A percentile compares a stretch with the other conserved stretches of the same genome.
These are phyloP conservation scores for Euphrasia arctica DNA, from an alignment of 305 asterid genomes.

Conservation along the genomic window DNA sequence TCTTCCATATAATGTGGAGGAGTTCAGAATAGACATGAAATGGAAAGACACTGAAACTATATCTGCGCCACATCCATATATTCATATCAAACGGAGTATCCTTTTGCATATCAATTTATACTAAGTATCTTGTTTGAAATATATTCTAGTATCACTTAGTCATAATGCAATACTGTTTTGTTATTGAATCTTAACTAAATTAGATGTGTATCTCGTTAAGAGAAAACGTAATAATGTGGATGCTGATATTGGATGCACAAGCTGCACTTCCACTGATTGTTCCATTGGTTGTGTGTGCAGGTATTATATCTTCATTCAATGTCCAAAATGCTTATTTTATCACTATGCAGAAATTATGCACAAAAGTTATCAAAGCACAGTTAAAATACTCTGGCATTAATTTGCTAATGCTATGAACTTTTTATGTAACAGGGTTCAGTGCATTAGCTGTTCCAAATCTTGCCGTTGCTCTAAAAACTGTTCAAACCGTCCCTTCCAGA, in stretches of 20 bases:
- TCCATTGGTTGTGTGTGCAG: conserved; percentile 86
- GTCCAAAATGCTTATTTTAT: neutral
- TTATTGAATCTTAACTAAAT: conserved; percentile 43
- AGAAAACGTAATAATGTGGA: conserved; percentile 55
- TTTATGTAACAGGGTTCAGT: conserved; percentile 64
- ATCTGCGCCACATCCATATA: conserved; percentile 64
- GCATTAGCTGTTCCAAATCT: conserved; percentile 93
- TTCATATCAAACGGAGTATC: conserved; percentile 88
- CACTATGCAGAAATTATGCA: neutral
- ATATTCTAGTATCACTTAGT: conserved; percentile 12
- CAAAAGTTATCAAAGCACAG: neutral
- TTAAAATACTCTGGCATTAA: conserved; percentile 3
- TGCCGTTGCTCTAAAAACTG: conserved; percentile 80
- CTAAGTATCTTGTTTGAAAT: conserved; percentile 19
- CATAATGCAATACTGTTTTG: conserved; percentile 14
- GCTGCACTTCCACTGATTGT: conserved; percentile 64
- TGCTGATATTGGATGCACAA: conserved; percentile 82
- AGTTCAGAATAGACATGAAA: conserved; percentile 69
- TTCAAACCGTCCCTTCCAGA: conserved; percentile 80
- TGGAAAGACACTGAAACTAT: conserved; percentile 63
- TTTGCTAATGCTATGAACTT: conserved; percentile 20
- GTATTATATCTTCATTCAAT: conserved; percentile 34
- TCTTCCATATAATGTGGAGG: conserved; percentile 63
- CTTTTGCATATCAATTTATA: conserved; percentile 34
- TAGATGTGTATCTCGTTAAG: conserved; percentile 79